These are phyloP conservation scores for Rhynchosporium agropyri DNA, from an alignment of 2,329 filamentous ascomycete species.

Conservation along the genomic window DNA sequence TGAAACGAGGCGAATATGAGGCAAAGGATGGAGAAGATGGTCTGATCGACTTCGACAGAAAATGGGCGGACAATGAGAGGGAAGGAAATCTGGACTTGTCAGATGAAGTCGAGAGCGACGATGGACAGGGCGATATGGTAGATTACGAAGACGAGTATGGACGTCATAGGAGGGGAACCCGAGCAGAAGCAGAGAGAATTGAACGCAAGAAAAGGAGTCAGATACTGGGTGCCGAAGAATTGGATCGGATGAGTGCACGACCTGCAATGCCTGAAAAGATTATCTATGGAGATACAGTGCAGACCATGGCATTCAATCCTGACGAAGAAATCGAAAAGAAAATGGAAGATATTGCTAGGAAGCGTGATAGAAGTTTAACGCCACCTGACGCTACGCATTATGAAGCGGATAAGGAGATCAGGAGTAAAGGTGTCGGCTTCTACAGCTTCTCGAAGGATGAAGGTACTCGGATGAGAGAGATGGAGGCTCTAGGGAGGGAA, in stretches of 20 bases:
- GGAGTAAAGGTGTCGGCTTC: conserved; percentile 88
- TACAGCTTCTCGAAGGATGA: conserved; percentile 85
- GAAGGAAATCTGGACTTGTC: conserved; percentile 42
- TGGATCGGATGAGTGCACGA: conserved; percentile 69
- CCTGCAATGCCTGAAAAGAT: conserved; percentile 68
- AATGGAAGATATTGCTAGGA: conserved; percentile 78
- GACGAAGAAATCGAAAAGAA: conserved; percentile 63
- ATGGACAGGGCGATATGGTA: conserved; percentile 60
- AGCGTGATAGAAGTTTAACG: conserved; percentile 77
- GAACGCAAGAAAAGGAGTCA: conserved; percentile 58
- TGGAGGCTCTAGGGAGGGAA: conserved; percentile 68
- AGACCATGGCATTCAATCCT: conserved; percentile 79
- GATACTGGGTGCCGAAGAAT: conserved; percentile 58
- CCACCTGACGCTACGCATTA: conserved; percentile 84
- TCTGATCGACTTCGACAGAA: conserved; percentile 91
- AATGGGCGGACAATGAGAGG: conserved; percentile 76
- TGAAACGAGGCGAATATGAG: conserved; percentile 82
- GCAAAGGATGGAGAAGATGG: conserved; percentile 62
- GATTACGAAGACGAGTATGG: conserved; percentile 94
- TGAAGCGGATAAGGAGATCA: conserved; percentile 79
- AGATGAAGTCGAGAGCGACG: conserved; percentile 67
- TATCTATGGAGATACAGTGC: conserved; percentile 85
- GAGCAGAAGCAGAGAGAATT: conserved; percentile 66
- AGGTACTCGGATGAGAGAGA: conserved; percentile 66
- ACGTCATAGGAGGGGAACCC: conserved; percentile 73